These are phyloP conservation scores for Candida maesae DNA, from an alignment of 805 yeast genomes.

Conservation along the genomic window DNA sequence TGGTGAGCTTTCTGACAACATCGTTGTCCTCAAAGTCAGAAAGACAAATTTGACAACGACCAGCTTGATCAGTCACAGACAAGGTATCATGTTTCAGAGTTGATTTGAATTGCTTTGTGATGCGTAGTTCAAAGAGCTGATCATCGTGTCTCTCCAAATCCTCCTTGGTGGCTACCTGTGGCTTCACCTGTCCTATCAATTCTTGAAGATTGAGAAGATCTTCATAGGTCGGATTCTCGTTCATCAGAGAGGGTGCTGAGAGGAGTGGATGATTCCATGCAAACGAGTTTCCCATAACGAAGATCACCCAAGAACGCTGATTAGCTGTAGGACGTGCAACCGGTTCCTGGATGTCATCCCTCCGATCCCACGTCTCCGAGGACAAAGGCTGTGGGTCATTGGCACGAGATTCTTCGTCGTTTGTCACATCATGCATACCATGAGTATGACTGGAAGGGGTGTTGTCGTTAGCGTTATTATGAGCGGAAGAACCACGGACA, in stretches of 20 bases:
- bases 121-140: slow-evolving; percentile 23
- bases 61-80: not conserved
- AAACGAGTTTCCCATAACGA: slow-evolving; percentile 56
- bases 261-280: slow-evolving; percentile 46
- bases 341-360: slow-evolving; percentile 8
- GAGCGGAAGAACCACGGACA: slow-evolving; percentile 10
- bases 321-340: slow-evolving; percentile 2
- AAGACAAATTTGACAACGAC: slow-evolving; percentile 49
- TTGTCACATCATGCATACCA: no score
- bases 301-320: slow-evolving; percentile 56
- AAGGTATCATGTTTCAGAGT: not conserved
- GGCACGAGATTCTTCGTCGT: no score
- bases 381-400: no score
- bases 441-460: no score
- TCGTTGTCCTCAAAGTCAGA: slow-evolving; percentile 45
- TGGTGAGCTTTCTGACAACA: slow-evolving; percentile 38
- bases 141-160: slow-evolving; percentile 40
- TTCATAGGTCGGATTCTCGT: slow-evolving; percentile 48
- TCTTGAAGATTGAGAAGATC: slow-evolving; percentile 45
- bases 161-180: slow-evolving; percentile 38
- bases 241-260: slow-evolving; percentile 42
- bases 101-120: not conserved
- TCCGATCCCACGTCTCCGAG: not conserved
- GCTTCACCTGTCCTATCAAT: slow-evolving; percentile 44
- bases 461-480: no score